These are phyloP conservation scores for Trichophyton verrucosum DNA, from an alignment of 2,329 filamentous ascomycete genomes.

Conservation along the genomic window DNA sequence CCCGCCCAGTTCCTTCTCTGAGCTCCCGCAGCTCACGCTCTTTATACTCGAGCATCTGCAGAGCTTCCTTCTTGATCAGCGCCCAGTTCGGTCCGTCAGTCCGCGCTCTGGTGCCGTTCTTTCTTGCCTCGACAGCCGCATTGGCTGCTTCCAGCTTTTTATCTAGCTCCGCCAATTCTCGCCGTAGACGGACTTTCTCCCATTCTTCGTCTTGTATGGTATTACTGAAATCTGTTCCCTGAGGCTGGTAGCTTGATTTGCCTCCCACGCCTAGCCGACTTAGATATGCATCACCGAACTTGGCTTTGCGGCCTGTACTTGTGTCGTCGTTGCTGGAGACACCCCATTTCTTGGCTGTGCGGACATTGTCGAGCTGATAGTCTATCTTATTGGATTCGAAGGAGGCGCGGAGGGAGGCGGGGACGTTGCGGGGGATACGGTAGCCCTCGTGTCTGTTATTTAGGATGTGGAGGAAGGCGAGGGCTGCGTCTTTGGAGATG, in stretches of 20 bases:
- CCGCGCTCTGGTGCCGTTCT: conserved; percentile 30
- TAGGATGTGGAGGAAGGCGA: conserved; percentile 92
- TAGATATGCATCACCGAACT: conserved; percentile 94
- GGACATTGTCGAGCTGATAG: conserved; percentile 75
- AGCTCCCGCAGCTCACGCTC: conserved; percentile 58
- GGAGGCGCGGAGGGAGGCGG: conserved; percentile 74
- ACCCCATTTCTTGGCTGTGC: conserved; percentile 63
- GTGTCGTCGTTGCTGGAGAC: conserved; percentile 53
- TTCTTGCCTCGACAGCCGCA: conserved; percentile 53
- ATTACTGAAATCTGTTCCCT: conserved; percentile 79
- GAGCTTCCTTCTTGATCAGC: conserved; percentile 83
- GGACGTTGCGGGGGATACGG: conserved; percentile 82
- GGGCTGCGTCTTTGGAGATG: conserved; percentile 87
- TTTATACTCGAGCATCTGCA: conserved; percentile 94
- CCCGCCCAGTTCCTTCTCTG: conserved; percentile 47
- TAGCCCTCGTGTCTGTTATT: conserved; percentile 92
- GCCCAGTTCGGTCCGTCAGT: conserved; percentile 70
- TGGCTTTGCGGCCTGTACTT: conserved; percentile 77
- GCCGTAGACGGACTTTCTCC: conserved; percentile 92
- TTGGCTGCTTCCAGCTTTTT: conserved; percentile 76
- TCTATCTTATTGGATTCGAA: conserved; percentile 96
- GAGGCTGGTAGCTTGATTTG: conserved; percentile 64
- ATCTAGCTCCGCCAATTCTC: conserved; percentile 80
- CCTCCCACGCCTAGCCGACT: conserved; percentile 68
- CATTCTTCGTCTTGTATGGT: conserved; percentile 83